Base-by-base conservation (phyloP, 78 protist genomes). In the Dictyostelium capitatum region DNA sequence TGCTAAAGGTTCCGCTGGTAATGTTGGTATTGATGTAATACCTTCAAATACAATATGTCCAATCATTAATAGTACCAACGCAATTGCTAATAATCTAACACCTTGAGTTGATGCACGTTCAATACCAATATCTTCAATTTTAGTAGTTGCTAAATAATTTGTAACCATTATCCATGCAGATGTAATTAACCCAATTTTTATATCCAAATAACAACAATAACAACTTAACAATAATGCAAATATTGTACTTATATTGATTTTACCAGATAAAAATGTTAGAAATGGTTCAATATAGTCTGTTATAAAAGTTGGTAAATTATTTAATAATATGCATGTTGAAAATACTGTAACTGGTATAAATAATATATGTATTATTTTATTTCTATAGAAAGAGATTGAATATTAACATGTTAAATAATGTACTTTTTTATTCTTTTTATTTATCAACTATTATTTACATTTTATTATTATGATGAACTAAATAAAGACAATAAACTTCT, bases 21-120 rank as follows among this genome's bases (percentile, higher is more conserved):
- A 48, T n/a, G 84, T 56, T 28, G 37, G 37, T 32, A 47, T 67
- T 28, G 30, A 47, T 12, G 75, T 28, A 0, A 67, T 37, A n/a
- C 84, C 83, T 43, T 87, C 93, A 67, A 67, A 67, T 10, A 77
- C 57, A 47, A 73, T 32, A 62, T 87, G 93, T 19, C 93, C 93
- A 48, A 87, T 20, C 20, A 87, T 30, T 77, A 75, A 78, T 6
- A 47, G 15, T 3, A 87, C 47, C 79, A 82, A 87, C 2, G 93
- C 79, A 2, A 64, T 48, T 0, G 70, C 54, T 19, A 75, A 82
- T 62, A 87, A 19, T 47, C 7, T 62, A n/a, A 87, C 19, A 32
- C 75, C 75, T 30, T 67, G 46, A 17, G n/a, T 67, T 15, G n/a
- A 30, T 11, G 93, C 93, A 50, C 50, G 37, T 5, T 37, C 0